These are phyloP conservation scores for Antrodiella citrinella DNA, from an alignment of 768 basidiomycete species.

Conservation along the genomic window DNA sequence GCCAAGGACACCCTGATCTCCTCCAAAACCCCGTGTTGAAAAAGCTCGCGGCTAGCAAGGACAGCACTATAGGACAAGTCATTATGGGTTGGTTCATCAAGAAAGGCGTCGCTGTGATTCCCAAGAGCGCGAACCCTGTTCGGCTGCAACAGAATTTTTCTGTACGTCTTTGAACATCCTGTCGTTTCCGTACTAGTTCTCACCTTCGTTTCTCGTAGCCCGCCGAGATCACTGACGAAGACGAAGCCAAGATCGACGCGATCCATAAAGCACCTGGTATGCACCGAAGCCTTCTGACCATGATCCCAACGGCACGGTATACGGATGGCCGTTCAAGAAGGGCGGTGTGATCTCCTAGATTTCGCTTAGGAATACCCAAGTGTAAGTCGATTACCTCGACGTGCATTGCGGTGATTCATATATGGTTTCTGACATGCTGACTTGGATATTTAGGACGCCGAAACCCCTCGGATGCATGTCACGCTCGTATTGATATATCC, in stretches of 20 bases:
- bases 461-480: too few species aligned
- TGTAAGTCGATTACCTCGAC: too few species aligned
- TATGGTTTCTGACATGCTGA: too few species aligned
- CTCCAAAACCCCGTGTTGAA: neutral
- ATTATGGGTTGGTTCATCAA: constrained; percentile 52
- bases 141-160: constrained; percentile 49
- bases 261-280: constrained; percentile 1
- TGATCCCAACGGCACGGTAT: constrained; percentile 1
- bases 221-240: too few species aligned
- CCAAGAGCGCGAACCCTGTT: constrained; percentile 38
- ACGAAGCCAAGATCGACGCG: neutral
- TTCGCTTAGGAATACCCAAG: too few species aligned
- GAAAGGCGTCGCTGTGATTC: constrained; percentile 43
- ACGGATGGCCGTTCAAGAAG: constrained; percentile 11
- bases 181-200: neutral
- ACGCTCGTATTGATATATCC: too few species aligned
- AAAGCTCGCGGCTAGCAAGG: neutral
- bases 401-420: too few species aligned
- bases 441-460: too few species aligned
- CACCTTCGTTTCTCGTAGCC: too few species aligned
- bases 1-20: constrained; percentile 16
- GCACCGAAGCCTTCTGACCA: constrained; percentile 2
- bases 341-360: too few species aligned
- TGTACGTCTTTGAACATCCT: too few species aligned
- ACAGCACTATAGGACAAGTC: constrained; percentile 27